These are phyloP conservation scores for Xerocomus amazonicus DNA, from an alignment of 1,284 basidiomycete genomes.

Conservation along the genomic window DNA sequence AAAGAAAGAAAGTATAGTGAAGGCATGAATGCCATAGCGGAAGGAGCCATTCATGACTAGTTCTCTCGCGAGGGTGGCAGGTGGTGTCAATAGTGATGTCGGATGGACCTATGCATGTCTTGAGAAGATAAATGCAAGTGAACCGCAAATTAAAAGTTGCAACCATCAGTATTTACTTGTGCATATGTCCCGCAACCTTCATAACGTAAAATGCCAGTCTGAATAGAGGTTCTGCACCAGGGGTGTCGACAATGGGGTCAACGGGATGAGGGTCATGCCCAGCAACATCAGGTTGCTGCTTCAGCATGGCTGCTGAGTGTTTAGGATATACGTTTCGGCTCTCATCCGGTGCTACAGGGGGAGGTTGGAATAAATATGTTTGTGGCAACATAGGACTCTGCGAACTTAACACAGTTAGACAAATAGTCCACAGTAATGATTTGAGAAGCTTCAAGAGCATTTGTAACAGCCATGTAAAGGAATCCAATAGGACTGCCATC, in stretches of 20 bases:
- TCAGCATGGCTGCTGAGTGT: slow-evolving; percentile 62
- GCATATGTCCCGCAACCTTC: slow-evolving; percentile 73
- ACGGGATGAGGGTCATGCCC: slow-evolving; percentile 59
- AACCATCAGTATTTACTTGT: slow-evolving; percentile 41
- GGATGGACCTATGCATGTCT: slow-evolving; percentile 75
- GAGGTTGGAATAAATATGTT: slow-evolving; percentile 76
- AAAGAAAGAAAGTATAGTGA: background rate
- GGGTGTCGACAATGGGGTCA: slow-evolving; percentile 79
- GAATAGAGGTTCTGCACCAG: slow-evolving; percentile 86
- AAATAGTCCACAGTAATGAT: slow-evolving; percentile 88
- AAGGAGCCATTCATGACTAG: slow-evolving; percentile 82
- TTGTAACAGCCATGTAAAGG: slow-evolving; percentile 89
- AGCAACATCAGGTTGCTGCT: slow-evolving; percentile 52
- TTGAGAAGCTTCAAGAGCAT: slow-evolving; percentile 79
- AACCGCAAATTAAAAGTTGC: slow-evolving; percentile 3
- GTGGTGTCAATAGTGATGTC: slow-evolving; percentile 63
- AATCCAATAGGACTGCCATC: slow-evolving; percentile 93
- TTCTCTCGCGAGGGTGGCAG: slow-evolving; percentile 69
- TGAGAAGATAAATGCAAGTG: background rate
- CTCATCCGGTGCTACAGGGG: slow-evolving; percentile 62
- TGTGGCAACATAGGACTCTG: slow-evolving; percentile 84
- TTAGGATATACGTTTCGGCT: slow-evolving; percentile 63
- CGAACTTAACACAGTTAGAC: slow-evolving; percentile 79
- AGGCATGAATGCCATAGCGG: slow-evolving; percentile 70
- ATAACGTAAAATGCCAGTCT: slow-evolving; percentile 76